These are phyloP conservation scores for Obba rivulosa DNA, from an alignment of 768 basidiomycete species.

Conservation along the genomic window DNA sequence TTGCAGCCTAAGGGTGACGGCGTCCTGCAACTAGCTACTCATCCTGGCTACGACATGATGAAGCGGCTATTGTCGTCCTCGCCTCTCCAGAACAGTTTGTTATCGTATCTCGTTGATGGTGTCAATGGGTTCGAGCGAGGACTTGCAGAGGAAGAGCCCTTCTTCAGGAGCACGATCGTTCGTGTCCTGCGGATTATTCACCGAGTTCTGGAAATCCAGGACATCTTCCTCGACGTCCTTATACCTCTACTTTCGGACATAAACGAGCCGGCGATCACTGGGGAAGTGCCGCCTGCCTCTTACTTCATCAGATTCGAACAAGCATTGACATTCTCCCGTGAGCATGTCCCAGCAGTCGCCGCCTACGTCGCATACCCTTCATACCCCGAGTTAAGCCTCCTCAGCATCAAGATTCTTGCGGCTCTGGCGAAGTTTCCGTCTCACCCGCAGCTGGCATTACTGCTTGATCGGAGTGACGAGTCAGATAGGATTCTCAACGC, in stretches of 20 bases:
- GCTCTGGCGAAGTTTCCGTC: constrained; percentile 60
- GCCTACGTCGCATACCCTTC: constrained; percentile 70
- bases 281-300: constrained; percentile 55
- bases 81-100: constrained; percentile 63
- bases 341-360: constrained; percentile 76
- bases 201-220: constrained; percentile 80
- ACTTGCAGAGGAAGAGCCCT: constrained; percentile 61
- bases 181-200: constrained; percentile 79
- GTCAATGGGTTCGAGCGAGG: constrained; percentile 71
- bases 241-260: constrained; percentile 71
- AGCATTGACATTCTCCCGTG: constrained; percentile 61
- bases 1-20: constrained; percentile 43
- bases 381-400: constrained; percentile 67
- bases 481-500: constrained; percentile 83
- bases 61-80: constrained; percentile 71
- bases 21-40: constrained; percentile 53
- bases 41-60: constrained; percentile 88
- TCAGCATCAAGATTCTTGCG: constrained; percentile 74
- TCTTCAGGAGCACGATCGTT: constrained; percentile 69
- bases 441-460: constrained; percentile 68
- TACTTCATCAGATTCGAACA: constrained; percentile 74
- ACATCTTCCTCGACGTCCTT: constrained; percentile 84
- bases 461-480: constrained; percentile 76
- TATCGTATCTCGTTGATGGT: constrained; percentile 80
- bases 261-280: constrained; percentile 48